phyloP scores from a whole-genome alignment of 768 basidiomycete species.

The Boletus insuetus region DNA sequence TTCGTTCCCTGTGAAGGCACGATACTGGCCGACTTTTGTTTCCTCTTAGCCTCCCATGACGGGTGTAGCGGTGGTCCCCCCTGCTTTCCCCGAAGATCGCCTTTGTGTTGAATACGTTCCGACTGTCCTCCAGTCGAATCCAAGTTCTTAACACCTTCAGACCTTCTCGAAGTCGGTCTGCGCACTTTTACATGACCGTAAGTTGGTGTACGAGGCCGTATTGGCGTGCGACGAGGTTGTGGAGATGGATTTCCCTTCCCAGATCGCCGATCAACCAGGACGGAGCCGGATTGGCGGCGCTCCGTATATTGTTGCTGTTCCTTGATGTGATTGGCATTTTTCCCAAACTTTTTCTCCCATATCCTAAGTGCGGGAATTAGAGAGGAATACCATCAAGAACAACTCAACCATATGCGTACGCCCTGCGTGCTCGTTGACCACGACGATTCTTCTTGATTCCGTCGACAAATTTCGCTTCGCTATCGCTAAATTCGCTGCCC shows the following conservation, averaged over 20 bases:
- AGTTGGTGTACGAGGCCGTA: neutral
- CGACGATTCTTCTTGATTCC: slow-evolving; percentile 78
- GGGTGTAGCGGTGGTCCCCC: slow-evolving; percentile 65
- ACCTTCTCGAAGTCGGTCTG: neutral
- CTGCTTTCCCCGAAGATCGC: slow-evolving; percentile 3
- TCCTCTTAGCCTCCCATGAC: slow-evolving; percentile 94
- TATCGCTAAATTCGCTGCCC: slow-evolving; percentile 73
- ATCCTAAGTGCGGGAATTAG: slow-evolving; percentile 52
- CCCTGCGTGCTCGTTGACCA: slow-evolving; percentile 90
- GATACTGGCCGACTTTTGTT: slow-evolving; percentile 63
- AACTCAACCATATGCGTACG: slow-evolving; percentile 56
- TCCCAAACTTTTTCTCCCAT: slow-evolving; percentile 97
- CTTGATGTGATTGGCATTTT: slow-evolving; percentile 87
- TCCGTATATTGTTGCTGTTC: slow-evolving; percentile 37
- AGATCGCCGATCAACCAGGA: slow-evolving; percentile 17
- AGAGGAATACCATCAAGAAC: neutral
- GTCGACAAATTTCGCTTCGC: slow-evolving; percentile 53
- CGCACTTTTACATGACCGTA: neutral
- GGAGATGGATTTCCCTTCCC: slow-evolving; percentile 8
- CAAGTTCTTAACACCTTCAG: neutral
- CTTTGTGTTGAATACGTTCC: neutral
- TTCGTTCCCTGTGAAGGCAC: slow-evolving; percentile 79
- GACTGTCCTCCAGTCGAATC: neutral
- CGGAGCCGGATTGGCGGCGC: slow-evolving; percentile 10
- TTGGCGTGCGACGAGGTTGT: neutral